Evolutionary conservation across 176 grass and related monocot genomes (phyloP), one percentile per base, ranked within the genome.

Genomic region (Carex scoparia): DNA sequence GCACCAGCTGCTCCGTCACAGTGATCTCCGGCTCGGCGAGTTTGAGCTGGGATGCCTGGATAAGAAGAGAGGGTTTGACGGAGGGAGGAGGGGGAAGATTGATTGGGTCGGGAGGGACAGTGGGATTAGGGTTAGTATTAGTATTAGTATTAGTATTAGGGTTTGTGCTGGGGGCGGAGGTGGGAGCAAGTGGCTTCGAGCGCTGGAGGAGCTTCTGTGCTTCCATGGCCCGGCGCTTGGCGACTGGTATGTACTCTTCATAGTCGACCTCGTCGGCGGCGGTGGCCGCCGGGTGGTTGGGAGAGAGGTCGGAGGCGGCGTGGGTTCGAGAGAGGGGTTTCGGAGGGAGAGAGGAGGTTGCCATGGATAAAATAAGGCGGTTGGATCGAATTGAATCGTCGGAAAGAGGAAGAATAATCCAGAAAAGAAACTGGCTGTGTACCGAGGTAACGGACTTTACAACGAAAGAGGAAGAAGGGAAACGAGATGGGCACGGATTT

Each of bases 201-300:
- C 77, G 85, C 18, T 37, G 85, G 63, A 75, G 87, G 71, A 92
- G 87, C 63, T 88, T 87, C 2, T 85, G 82, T 28, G 86, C 71
- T 75, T 92, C 88, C 60, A 90, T 75, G 78, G 93, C 88, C 7
- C 90, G 87, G 65, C 86, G 86, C 77, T 94, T 90, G 32, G 84
- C 28, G 11, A 94, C 88, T 31, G 90, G 93, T 51, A 94, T 71
- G 84, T 94, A 94, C 18, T 94, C 93, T 57, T 80, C 63, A 84
- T 90, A 89, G 46, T 86, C 79, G 7, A 79, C 88, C 0, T 92
- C 86, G 1, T 73, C 80, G 64, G 28, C 85, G 19, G 6, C 13
- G n/a, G 14, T 38, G 42, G 68, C 46, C 19, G 23, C 31, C 7
- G 48, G 65, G 28, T 2, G 27, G 44, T 4, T 74, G 65, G 19